Evolutionary conservation across 768 basidiomycete genomes (phyloP).

Genomic region (Mycena olivaceomarginata): DNA sequence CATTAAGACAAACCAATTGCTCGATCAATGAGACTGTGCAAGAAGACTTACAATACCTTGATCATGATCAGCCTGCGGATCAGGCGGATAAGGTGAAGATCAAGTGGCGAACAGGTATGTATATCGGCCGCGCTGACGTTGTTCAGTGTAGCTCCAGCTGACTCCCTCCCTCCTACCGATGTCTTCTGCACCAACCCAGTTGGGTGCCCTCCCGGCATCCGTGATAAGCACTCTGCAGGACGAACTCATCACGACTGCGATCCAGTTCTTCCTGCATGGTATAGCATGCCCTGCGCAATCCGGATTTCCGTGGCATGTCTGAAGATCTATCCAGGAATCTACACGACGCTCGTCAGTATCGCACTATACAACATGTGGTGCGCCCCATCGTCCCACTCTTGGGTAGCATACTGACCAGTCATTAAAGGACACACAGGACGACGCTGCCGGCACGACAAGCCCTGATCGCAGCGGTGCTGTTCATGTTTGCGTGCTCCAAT

Average conservation of each 20-base stretch:
- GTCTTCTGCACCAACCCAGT: slow-evolving; percentile 30
- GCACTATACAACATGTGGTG: slow-evolving; percentile 28
- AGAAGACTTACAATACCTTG: too few species aligned
- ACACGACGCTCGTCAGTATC: slow-evolving; percentile 26
- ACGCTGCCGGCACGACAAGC: slow-evolving; percentile 5
- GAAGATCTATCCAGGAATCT: slow-evolving; percentile 26
- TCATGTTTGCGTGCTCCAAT: slow-evolving; percentile 34
- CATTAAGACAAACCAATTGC: too few species aligned
- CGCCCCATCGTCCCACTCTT: neutral
- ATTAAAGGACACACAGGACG: slow-evolving; percentile 1
- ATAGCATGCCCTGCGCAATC: neutral
- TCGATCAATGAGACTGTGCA: too few species aligned
- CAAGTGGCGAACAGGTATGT: too few species aligned
- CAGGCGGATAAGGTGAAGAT: too few species aligned
- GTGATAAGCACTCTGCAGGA: slow-evolving; percentile 21
- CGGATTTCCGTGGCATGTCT: neutral
- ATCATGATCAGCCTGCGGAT: too few species aligned
- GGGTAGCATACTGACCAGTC: neutral
- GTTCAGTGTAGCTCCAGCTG: too few species aligned
- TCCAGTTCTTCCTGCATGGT: slow-evolving; percentile 39
- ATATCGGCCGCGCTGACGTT: too few species aligned
- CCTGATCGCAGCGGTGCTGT: slow-evolving; percentile 19
- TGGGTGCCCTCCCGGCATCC: slow-evolving; percentile 29
- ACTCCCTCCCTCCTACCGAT: slow-evolving; percentile 17
- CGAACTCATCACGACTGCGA: slow-evolving; percentile 33